A percentile compares a stretch with the other conserved stretches of the same genome.
Evolutionary conservation across 1,139 yeast species (phyloP).

Genomic region (Entelexis paramagnoliae): DNA sequence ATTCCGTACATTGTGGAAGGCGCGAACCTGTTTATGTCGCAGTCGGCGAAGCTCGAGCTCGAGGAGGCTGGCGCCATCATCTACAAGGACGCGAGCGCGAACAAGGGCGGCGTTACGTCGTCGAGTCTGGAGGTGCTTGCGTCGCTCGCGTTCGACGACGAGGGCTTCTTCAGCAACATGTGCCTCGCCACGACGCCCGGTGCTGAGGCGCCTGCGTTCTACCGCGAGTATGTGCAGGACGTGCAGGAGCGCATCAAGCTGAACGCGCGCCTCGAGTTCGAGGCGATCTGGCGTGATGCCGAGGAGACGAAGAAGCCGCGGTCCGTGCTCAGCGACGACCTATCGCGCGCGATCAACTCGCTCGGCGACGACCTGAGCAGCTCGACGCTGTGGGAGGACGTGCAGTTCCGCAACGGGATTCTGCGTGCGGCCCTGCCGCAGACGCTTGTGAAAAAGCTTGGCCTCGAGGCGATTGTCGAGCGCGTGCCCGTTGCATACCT

Average conservation of each 20-base stretch:
- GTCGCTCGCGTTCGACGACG: conserved; percentile 82
- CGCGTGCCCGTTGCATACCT: conserved; percentile 84
- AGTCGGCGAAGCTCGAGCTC: conserved; percentile 75
- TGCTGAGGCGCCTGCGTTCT: conserved; percentile 52
- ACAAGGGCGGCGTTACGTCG: conserved; percentile 98
- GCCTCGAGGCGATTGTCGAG: conserved; percentile 58
- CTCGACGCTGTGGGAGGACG: conserved; percentile 81
- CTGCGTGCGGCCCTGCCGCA: conserved; percentile 69
- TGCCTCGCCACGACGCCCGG: conserved; percentile 43
- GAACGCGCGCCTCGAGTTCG: conserved; percentile 80
- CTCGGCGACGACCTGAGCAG: conserved; percentile 80
- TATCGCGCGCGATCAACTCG: conserved; percentile 78
- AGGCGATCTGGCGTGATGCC: conserved; percentile 74
- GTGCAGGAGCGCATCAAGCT: conserved; percentile 65
- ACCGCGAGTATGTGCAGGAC: conserved; percentile 68
- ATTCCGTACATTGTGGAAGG: conserved; percentile 94
- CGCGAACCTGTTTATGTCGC: conserved; percentile 91
- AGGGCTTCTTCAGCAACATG: conserved; percentile 64
- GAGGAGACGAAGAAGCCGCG: conserved; percentile 57
- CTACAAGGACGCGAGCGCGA: conserved; percentile 93
- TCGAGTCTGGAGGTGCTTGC: conserved; percentile 93
- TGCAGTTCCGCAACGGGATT: conserved; percentile 63
- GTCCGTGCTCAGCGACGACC: conserved; percentile 71
- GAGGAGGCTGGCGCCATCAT: conserved; percentile 80
- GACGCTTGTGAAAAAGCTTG: conserved; percentile 57